Conservation (phyloP, 1,139 yeast genomes). For the Scheffersomyces segobiensis region DNA sequence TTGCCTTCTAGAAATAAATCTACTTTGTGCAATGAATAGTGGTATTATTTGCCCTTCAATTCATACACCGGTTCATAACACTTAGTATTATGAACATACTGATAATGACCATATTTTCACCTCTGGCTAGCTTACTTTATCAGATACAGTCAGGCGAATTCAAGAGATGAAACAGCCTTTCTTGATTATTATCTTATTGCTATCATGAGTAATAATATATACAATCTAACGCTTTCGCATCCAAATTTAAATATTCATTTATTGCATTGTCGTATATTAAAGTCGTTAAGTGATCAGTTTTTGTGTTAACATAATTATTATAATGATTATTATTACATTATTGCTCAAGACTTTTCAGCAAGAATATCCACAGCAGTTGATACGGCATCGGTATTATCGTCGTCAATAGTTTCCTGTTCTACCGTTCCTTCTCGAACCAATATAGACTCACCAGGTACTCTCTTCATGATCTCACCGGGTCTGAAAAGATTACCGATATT, state of each 20-base stretch:
- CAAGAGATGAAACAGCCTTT: background rate
- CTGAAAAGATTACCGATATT: conserved; percentile 85
- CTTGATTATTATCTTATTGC: background rate
- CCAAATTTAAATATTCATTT: background rate
- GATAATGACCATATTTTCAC: background rate
- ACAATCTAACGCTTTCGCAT: background rate
- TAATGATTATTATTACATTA: too few relatives aligned
- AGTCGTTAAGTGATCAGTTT: background rate
- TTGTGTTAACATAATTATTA: background rate
- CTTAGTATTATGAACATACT: background rate
- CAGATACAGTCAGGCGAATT: background rate
- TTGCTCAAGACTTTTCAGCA: background rate
- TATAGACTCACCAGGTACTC: conserved; percentile 68
- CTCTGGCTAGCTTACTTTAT: background rate
- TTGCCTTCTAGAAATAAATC: background rate
- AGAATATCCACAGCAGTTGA: conserved; percentile 1
- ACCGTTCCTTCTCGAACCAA: conserved; percentile 41
- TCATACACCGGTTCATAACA: background rate
- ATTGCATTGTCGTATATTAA: background rate
- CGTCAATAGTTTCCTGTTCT: conserved; percentile 34
- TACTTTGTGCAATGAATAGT: background rate
- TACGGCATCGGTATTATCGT: conserved; percentile 42
- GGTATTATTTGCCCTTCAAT: background rate
- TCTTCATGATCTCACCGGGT: conserved; percentile 67
- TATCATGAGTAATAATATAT: background rate